These are phyloP conservation scores for Trametes hirsuta DNA, from an alignment of 1,284 basidiomycete species.

Conservation along the genomic window DNA sequence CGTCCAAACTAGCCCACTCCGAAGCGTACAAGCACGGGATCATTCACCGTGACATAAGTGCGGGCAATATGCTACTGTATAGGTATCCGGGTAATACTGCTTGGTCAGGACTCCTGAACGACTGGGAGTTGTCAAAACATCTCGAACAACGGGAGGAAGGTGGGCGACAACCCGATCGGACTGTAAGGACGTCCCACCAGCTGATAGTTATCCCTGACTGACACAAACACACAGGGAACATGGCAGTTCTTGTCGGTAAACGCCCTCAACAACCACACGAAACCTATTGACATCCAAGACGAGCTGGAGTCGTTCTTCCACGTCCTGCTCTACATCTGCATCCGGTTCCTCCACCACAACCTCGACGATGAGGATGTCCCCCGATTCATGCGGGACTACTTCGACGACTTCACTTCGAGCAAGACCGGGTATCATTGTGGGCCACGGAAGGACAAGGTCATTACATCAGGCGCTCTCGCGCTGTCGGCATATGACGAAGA, in stretches of 20 bases:
- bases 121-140: constrained; percentile 18
- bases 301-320: constrained; percentile 18
- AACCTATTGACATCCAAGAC: constrained; percentile 5
- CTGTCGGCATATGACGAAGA: too few relatives aligned
- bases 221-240: background rate
- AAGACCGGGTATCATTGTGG: too few relatives aligned
- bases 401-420: background rate
- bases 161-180: constrained; percentile 5
- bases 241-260: constrained; percentile 15
- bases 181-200: background rate
- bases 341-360: constrained; percentile 12
- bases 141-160: background rate
- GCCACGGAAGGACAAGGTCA: too few relatives aligned
- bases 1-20: background rate
- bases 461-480: too few relatives aligned
- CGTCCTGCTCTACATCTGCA: constrained; percentile 4
- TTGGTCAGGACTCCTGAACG: constrained; percentile 1
- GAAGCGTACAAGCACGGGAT: background rate
- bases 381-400: background rate
- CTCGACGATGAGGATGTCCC: background rate
- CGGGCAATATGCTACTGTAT: constrained; percentile 5
- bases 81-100: background rate
- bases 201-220: too few relatives aligned
- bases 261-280: background rate
- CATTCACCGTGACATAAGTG: constrained; percentile 13